These are phyloP conservation scores for Wickerhamiella shivajii DNA, from an alignment of 805 yeast genomes.

Conservation along the genomic window DNA sequence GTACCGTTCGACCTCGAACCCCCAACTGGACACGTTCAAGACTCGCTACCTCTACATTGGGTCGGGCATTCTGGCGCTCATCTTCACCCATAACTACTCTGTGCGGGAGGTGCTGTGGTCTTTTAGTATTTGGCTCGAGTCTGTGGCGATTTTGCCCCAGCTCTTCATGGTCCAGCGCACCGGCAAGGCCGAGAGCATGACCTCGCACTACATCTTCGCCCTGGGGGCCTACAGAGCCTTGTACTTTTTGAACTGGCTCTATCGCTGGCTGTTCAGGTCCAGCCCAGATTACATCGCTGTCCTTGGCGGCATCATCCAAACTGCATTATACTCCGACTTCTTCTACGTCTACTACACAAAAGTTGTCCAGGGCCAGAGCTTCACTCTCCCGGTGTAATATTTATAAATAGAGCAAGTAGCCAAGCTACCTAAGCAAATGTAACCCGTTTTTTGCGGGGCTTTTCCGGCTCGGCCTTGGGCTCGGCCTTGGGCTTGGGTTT, in stretches of 20 bases:
- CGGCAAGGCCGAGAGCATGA: slow-evolving; percentile 76
- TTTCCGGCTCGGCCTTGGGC: too few relatives aligned
- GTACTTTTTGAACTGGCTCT: slow-evolving; percentile 90
- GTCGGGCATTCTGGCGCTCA: slow-evolving; percentile 37
- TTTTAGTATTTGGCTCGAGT: slow-evolving; percentile 83
- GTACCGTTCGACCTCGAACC: slow-evolving; percentile 42
- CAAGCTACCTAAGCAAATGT: slow-evolving; percentile 10
- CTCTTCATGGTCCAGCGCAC: slow-evolving; percentile 76
- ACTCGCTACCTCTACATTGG: slow-evolving; percentile 56
- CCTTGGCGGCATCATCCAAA: slow-evolving; percentile 71
- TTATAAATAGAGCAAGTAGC: background rate
- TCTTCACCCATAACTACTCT: slow-evolving; percentile 54
- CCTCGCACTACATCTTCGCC: slow-evolving; percentile 87
- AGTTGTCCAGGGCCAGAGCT: slow-evolving; percentile 66
- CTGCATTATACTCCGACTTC: slow-evolving; percentile 83
- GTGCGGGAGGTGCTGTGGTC: slow-evolving; percentile 56
- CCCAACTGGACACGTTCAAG: slow-evolving; percentile 60
- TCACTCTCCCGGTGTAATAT: slow-evolving; percentile 43
- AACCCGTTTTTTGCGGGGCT: slow-evolving; percentile 11
- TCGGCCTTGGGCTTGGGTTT: slow-evolving; percentile 22
- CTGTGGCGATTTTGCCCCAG: slow-evolving; percentile 87
- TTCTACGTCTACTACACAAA: slow-evolving; percentile 74
- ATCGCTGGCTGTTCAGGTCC: slow-evolving; percentile 44
- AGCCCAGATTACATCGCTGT: slow-evolving; percentile 59
- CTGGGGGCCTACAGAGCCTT: slow-evolving; percentile 80